These are phyloP conservation scores for Bothriochloa decipiens DNA, from an alignment of 176 grass and related monocot genomes.

Conservation along the genomic window DNA sequence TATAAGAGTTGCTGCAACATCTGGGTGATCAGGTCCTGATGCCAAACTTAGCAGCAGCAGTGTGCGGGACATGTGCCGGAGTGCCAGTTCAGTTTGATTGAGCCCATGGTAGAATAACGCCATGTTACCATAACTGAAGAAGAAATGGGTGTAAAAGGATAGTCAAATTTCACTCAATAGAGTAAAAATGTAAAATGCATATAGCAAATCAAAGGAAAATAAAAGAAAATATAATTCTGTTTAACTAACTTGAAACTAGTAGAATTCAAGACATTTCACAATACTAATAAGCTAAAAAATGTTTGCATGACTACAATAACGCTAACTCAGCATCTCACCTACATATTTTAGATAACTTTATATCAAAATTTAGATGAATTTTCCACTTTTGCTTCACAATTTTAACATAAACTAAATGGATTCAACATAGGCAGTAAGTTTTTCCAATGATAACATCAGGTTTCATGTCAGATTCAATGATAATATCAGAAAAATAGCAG, in stretches of 20 bases:
- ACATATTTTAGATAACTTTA: not conserved
- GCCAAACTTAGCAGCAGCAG: conserved; percentile 81
- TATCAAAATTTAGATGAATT: not conserved
- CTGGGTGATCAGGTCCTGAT: conserved; percentile 86
- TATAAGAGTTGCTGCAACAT: conserved; percentile 88
- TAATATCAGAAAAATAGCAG: not conserved
- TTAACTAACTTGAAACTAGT: not conserved
- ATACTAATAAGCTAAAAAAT: not conserved
- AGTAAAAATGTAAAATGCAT: not conserved
- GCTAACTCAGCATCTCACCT: not conserved
- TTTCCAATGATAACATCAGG: not conserved
- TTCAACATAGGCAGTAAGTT: not conserved
- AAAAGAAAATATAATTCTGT: not conserved
- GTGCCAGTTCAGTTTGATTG: conserved; percentile 88
- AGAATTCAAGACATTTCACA: not conserved
- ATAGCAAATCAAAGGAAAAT: not conserved
- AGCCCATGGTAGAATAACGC: conserved; percentile 95
- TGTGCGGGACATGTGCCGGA: conserved; percentile 89
- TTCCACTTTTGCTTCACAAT: not conserved
- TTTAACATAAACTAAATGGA: not conserved
- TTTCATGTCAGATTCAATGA: not conserved
- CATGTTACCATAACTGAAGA: conserved; percentile 98
- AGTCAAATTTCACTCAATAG: not conserved
- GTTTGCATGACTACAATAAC: not conserved
- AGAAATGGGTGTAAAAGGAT: conserved; percentile 21